Conservation (phyloP, 192 early-diverging fungal genomes). For the Rhizoclosmatium sp. region DNA sequence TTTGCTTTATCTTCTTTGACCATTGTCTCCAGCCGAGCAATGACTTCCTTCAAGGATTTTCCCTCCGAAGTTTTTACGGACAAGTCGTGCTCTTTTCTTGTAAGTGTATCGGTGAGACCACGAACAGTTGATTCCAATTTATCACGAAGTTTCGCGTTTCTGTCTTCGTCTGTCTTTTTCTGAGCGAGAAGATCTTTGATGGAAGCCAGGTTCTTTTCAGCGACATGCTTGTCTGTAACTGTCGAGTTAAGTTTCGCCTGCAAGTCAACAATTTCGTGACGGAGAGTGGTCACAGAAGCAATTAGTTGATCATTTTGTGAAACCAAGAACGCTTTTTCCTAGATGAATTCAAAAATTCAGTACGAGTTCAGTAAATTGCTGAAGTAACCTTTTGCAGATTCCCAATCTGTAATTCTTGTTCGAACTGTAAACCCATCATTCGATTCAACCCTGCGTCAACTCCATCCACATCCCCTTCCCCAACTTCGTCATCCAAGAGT, state of each 20-base stretch:
- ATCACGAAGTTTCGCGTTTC: conserved; percentile 54
- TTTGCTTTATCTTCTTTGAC: conserved; percentile 53
- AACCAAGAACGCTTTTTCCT: conserved; percentile 49
- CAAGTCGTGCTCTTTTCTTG: conserved; percentile 54
- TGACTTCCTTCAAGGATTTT: conserved; percentile 40
- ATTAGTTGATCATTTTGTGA: conserved; percentile 39
- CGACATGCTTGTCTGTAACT: conserved; percentile 36
- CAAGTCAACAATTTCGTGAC: conserved; percentile 45
- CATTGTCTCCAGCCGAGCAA: conserved; percentile 44
- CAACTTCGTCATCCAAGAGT: neutral
- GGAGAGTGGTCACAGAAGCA: conserved; percentile 36
- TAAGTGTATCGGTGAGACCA: conserved; percentile 32
- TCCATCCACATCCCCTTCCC: conserved; percentile 28
- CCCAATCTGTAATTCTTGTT: conserved; percentile 52
- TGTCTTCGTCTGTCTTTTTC: conserved; percentile 62
- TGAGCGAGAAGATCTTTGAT: conserved; percentile 60
- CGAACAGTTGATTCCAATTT: conserved; percentile 55
- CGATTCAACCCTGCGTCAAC: conserved; percentile 17
- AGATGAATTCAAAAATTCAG: neutral
- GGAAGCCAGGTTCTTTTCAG: conserved; percentile 54
- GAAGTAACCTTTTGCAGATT: conserved; percentile 43
- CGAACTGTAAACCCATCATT: conserved; percentile 54
- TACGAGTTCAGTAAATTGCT: neutral
- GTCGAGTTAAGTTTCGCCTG: conserved; percentile 35
- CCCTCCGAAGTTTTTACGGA: conserved; percentile 44